Evolutionary conservation across 208 protist species (phyloP).

Genomic region (Trypanosoma scelopori): DNA sequence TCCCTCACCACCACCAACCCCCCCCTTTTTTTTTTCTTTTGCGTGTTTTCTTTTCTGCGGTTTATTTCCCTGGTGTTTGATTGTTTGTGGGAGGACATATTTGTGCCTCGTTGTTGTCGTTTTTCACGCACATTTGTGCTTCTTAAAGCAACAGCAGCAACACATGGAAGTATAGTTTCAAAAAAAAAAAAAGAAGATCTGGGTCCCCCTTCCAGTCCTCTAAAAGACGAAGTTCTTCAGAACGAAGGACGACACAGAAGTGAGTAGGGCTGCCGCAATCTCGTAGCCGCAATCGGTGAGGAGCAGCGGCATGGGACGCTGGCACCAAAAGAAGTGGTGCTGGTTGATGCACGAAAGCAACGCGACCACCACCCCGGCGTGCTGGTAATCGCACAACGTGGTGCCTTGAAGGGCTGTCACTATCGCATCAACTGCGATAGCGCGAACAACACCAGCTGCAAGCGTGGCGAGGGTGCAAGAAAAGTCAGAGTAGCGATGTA

Average conservation of each 20-base stretch:
- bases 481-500: conserved; percentile 58
- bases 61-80: too few relatives aligned
- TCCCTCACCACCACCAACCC: neutral
- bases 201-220: neutral
- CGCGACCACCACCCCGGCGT: conserved; percentile 48
- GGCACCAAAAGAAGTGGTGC: conserved; percentile 65
- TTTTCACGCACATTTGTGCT: too few relatives aligned
- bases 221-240: conserved; percentile 53
- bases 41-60: neutral
- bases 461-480: conserved; percentile 46
- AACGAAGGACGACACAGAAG: conserved; percentile 57
- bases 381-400: conserved; percentile 68
- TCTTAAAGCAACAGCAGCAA: too few relatives aligned
- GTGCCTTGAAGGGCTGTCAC: conserved; percentile 40
- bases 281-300: conserved; percentile 77
- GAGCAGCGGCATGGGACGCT: conserved; percentile 78
- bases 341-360: conserved; percentile 51
- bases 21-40: neutral
- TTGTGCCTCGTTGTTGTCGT: too few relatives aligned
- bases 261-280: conserved; percentile 55
- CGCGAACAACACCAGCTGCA: conserved; percentile 42
- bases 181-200: neutral
- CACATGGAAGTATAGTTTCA: neutral
- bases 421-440: conserved; percentile 42
- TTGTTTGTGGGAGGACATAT: neutral